phyloP scores from a whole-genome alignment of 106 monocot genomes.

The Xerophyta viscosa region DNA sequence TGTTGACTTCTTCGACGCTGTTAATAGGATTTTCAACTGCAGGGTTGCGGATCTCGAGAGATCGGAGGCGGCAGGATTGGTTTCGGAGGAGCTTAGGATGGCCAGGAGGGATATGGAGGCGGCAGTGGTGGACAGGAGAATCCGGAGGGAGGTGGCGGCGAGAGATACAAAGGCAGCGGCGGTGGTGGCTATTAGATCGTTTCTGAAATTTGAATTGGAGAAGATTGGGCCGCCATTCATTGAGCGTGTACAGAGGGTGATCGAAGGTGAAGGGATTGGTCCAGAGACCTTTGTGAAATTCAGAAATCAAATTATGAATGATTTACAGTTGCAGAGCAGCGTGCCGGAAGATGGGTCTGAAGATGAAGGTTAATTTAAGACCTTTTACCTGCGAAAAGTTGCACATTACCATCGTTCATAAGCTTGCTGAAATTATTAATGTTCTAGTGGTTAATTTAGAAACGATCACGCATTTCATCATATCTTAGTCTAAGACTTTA shows the following conservation, averaged over 20 bases:
- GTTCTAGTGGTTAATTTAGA: too few species aligned
- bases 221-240: conserved; percentile 30
- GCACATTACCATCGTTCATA: too few species aligned
- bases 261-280: background rate
- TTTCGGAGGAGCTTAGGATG: conserved; percentile 11
- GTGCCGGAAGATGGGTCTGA: too few species aligned
- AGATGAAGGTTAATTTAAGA: too few species aligned
- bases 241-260: conserved; percentile 3
- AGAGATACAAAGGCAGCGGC: conserved; percentile 13
- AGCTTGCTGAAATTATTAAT: too few species aligned
- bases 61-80: conserved; percentile 14
- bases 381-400: too few species aligned
- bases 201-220: conserved; percentile 4
- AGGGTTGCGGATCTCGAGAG: conserved; percentile 18
- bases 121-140: conserved; percentile 7
- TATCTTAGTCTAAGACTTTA: too few species aligned
- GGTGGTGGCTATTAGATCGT: conserved; percentile 7
- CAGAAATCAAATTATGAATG: too few species aligned
- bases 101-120: conserved; percentile 20
- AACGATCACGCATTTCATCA: too few species aligned
- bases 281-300: too few species aligned
- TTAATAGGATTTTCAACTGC: conserved; percentile 20
- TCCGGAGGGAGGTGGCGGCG: conserved; percentile 3
- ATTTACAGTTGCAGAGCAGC: too few species aligned
- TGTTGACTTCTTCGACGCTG: conserved; percentile 19